These are phyloP conservation scores for Fusarium verticillioides DNA, from an alignment of 2,329 filamentous ascomycete species.

Conservation along the genomic window DNA sequence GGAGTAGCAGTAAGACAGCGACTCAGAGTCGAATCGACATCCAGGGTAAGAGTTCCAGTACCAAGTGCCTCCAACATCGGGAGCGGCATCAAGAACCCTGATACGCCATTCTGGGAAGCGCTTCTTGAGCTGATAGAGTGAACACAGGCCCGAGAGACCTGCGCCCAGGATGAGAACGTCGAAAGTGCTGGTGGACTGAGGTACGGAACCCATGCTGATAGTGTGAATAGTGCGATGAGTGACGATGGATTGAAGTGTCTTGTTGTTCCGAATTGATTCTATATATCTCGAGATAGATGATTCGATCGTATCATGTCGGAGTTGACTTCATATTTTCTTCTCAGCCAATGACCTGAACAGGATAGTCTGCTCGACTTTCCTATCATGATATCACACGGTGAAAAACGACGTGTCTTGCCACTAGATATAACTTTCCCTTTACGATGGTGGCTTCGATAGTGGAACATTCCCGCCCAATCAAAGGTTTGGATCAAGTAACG, in stretches of 20 bases:
- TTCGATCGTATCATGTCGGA: background rate
- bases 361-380: background rate
- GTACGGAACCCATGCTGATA: conserved; percentile 31
- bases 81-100: conserved; percentile 32
- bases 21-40: conserved; percentile 52
- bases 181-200: conserved; percentile 6
- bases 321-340: background rate
- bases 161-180: conserved; percentile 38
- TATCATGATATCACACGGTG: background rate
- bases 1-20: conserved; percentile 53
- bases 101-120: conserved; percentile 38
- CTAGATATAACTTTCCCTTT: conserved; percentile 33
- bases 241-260: fast-evolving
- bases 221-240: background rate
- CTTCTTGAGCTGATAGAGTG: conserved; percentile 53
- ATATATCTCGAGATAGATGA: background rate
- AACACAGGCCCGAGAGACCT: conserved; percentile 53
- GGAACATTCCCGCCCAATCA: background rate
- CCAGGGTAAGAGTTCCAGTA: conserved; percentile 44
- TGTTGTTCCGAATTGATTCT: background rate
- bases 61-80: conserved; percentile 41
- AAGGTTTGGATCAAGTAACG: background rate
- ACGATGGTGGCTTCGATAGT: background rate
- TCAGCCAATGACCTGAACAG: background rate
- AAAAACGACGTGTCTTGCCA: background rate